Evolutionary conservation across 495 filamentous ascomycete genomes (phyloP), one percentile per base, ranked within the genome.

Genomic region (Podospora fimiseda): DNA sequence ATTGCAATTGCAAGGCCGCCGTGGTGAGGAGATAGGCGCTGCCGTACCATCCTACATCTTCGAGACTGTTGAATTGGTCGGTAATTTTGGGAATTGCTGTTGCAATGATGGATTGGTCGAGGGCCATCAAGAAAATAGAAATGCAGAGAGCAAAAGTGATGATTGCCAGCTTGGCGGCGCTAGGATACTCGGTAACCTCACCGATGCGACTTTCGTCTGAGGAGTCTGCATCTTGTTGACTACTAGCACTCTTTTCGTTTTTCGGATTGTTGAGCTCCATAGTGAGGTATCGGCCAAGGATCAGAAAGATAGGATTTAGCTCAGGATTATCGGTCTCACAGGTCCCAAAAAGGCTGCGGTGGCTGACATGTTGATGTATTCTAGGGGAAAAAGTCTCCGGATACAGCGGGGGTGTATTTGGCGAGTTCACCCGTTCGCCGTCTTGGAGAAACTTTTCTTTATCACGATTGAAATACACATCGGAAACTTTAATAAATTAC

Each of bases 1-100:
- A 87, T 39, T 84, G 67, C 23, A 90, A 68, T 56, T 85, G 83
- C 52, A 87, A 80, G n/a, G 82, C 67, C 11, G 62, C 66, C 2
- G 79, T 82, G 2, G 85, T 86, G 24, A 79, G 60, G 8, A 75
- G 60, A 46, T 77, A 79, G 8, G 69, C 62, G 11, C 69, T 70
- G 8, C 69, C 74, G 57, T 81, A 81, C 75, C 75, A 79, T 19
- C 70, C 75, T 20, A 76, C 69, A 44, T 77, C 72, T 39, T 66
- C 66, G 18, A 76, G 55, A 38, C 60, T 62, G 21, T 69, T 58
- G 56, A 78, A 78, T 3, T 72, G 64, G 49, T 69, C 61, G 2
- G 75, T 75, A 57, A 76, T 78, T n/a, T 56, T 58, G 14, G 74
- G 75, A n/a, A 74, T 72, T 37, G 73, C 71, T 13, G 75, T 78